Percentiles rank a stretch among this genome's conserved stretches.
phyloP scores from a whole-genome alignment of 139 green algal species.

The Trebouxia sp. region DNA sequence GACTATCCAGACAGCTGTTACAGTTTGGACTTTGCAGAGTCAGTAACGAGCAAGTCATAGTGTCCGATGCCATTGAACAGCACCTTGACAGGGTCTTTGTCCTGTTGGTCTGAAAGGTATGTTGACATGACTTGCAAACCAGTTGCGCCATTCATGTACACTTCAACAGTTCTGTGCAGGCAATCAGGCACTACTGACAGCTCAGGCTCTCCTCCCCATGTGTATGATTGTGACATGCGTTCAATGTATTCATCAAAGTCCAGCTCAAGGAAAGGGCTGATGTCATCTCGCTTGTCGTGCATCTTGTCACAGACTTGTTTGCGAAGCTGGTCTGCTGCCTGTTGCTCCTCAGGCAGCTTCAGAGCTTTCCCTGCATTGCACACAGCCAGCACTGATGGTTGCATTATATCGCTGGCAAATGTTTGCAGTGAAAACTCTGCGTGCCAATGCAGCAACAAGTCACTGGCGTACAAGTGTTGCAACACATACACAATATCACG shows the following conservation, averaged over 20 bases:
- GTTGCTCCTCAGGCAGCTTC: conserved; percentile 1
- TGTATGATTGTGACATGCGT: neutral
- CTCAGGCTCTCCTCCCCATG: conserved; percentile 28
- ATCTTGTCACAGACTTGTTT: neutral
- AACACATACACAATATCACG: too few relatives aligned
- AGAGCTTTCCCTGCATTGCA: neutral
- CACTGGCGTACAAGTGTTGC: too few relatives aligned
- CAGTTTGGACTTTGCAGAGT: neutral
- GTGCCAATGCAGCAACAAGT: too few relatives aligned
- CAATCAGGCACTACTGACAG: conserved; percentile 21
- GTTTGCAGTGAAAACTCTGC: too few relatives aligned
- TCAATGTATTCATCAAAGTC: conserved; percentile 15
- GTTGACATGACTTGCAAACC: conserved; percentile 10
- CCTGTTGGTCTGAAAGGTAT: neutral
- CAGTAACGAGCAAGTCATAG: conserved; percentile 7
- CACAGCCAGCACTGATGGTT: too few relatives aligned
- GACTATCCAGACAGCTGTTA: too few relatives aligned
- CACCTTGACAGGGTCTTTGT: neutral
- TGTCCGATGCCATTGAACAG: conserved; percentile 26
- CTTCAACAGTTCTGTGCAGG: neutral
- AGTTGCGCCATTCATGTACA: conserved; percentile 13
- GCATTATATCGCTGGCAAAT: too few relatives aligned
- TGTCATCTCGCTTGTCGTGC: neutral
- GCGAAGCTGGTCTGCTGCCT: conserved; percentile 11
- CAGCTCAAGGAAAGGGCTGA: conserved; percentile 4